Percentiles rank a stretch among this genome's conserved stretches.
Conservation (phyloP, 148 eudicot species). For the Vaccinium vitisidaea region DNA sequence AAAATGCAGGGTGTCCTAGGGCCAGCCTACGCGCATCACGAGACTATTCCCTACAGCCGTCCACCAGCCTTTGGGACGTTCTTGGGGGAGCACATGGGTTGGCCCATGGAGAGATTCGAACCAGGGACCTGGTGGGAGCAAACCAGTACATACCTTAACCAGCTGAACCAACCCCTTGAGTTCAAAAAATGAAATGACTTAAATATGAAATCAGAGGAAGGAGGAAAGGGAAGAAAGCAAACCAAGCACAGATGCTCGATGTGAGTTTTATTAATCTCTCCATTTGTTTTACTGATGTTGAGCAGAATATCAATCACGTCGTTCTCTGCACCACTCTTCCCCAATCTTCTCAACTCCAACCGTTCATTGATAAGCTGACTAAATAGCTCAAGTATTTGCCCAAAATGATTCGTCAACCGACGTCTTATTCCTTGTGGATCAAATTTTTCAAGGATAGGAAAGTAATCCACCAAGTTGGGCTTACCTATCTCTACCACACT, state of each 20-base stretch:
- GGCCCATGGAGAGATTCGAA: no score
- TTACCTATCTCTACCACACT: conserved; percentile 7
- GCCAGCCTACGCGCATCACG: no score
- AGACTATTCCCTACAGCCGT: no score
- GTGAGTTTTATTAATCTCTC: conserved; percentile 13
- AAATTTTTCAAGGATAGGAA: conserved; percentile 1
- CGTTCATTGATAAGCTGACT: conserved; percentile 10
- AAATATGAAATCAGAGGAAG: not conserved
- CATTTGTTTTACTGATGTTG: not conserved
- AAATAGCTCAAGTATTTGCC: conserved; percentile 5
- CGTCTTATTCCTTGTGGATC: conserved; percentile 27
- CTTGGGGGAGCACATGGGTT: no score
- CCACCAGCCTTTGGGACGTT: no score
- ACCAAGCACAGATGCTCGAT: conserved; percentile 21
- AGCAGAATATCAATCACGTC: conserved; percentile 27
- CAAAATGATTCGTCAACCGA: not conserved
- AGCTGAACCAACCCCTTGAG: no score
- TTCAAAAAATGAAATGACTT: not conserved
- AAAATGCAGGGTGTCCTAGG: no score
- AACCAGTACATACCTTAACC: no score
- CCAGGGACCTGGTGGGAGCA: no score
- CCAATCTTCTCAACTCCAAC: conserved; percentile 3
- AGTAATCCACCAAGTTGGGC: conserved; percentile 22
- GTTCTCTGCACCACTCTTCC: not conserved
- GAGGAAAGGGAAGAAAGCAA: not conserved